Conservation (phyloP, 192 early-diverging fungal genomes). For the Chytriomyces confervae region DNA sequence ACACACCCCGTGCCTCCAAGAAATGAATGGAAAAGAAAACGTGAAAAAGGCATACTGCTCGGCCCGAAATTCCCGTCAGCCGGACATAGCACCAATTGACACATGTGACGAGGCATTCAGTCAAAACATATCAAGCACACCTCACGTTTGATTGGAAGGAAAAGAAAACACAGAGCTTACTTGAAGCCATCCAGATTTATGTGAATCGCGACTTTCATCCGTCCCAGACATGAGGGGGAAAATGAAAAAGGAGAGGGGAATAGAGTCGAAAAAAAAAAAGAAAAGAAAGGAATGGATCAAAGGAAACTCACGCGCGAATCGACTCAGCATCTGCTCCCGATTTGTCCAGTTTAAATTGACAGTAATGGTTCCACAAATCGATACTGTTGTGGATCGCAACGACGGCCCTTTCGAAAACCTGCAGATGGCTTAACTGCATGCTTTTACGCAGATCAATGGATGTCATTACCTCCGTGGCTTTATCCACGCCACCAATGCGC, state of each 20-base stretch:
- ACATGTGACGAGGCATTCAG: background rate
- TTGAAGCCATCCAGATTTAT: no score
- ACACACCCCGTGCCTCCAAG: background rate
- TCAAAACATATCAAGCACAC: background rate
- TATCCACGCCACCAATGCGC: constrained; percentile 57
- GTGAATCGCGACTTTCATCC: constrained; percentile 29
- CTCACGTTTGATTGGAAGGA: constrained; percentile 4
- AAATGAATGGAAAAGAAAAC: background rate
- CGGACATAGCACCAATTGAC: no score
- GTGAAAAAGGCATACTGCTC: background rate
- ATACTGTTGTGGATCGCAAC: constrained; percentile 69
- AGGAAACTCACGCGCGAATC: constrained; percentile 64
- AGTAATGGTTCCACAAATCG: constrained; percentile 77
- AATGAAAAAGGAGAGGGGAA: constrained; percentile 30
- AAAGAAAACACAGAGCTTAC: no score
- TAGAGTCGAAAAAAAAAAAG: constrained; percentile 39
- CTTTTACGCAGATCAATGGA: constrained; percentile 9
- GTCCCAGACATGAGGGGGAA: background rate
- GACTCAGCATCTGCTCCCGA: constrained; percentile 55
- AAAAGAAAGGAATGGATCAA: constrained; percentile 27
- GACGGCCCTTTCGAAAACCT: constrained; percentile 79
- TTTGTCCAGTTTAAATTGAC: constrained; percentile 66
- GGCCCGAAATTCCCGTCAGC: background rate
- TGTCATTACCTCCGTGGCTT: constrained; percentile 63
- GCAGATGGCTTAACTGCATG: background rate